Evolutionary conservation across 2,329 filamentous ascomycete genomes (phyloP).

Genomic region (Coniochaeta sp.): DNA sequence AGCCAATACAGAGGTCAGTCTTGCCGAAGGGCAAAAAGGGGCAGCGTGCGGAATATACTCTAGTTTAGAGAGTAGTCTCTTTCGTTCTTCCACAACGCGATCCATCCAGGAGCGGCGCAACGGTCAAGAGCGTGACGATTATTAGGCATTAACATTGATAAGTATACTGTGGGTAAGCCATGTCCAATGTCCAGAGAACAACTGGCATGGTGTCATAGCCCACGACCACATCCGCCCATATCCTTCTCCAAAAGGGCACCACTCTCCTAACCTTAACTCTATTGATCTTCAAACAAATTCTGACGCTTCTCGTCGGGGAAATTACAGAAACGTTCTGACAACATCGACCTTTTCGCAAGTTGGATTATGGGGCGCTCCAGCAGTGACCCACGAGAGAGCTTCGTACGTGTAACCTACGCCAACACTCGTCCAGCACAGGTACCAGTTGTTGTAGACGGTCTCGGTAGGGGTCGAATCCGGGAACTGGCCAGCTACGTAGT

Average conservation of each 20-base stretch:
- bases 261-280: not conserved
- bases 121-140: not conserved
- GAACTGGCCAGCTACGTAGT: conserved; percentile 13
- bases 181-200: not conserved
- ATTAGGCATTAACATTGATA: not conserved
- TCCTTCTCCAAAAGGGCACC: too few relatives aligned
- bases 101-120: not conserved
- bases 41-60: not conserved
- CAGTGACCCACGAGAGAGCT: conserved; percentile 21
- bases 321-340: not conserved
- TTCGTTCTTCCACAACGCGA: not conserved
- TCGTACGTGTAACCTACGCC: conserved; percentile 24
- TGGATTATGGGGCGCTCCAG: conserved; percentile 22
- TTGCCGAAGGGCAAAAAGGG: too few relatives aligned
- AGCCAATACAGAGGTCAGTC: too few relatives aligned
- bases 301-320: not conserved
- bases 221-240: too few relatives aligned
- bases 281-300: too few relatives aligned
- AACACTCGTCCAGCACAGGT: conserved; percentile 23
- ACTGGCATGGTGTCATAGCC: too few relatives aligned
- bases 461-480: conserved; percentile 7
- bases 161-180: not conserved
- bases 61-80: not conserved
- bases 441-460: conserved; percentile 23
- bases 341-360: conserved; percentile 25